Base-by-base conservation (phyloP, 1,284 basidiomycete genomes). In the Trametes pubescens region DNA sequence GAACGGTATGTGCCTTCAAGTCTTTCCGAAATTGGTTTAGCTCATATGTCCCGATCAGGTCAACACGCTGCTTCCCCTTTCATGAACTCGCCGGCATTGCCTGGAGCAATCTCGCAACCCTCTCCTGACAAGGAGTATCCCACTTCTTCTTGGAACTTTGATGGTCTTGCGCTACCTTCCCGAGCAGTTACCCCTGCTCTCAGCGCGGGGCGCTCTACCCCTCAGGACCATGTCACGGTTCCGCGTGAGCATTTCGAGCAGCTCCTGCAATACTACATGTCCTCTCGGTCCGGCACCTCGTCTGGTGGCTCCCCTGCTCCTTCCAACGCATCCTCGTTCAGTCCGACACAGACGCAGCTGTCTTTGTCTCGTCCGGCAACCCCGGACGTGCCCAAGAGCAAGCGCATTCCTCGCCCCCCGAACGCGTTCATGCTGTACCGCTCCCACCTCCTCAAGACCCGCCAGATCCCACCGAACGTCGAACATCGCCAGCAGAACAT, bases 381-480 rank as follows among this genome's bases (percentile, higher is more conserved):
- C 7, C 52, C 62, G n/a, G 58, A 61, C 18, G 34, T 21, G 22
- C n/a, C 56, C 14, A 49, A 62, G 64, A 52, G 35, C 35, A 52
- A 63, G 49, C 43, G 54, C 55, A 43, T 91, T 65, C 87, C 89
- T 57, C 85, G 93, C n/a, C 90, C 92, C 1, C 84, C 90, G 21
- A 94, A 95, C 73, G 90, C 92, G 8, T 95, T 94, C 77, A 91
- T 94, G 75, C 81, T 95, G 60, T 95, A 88, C 76, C 87, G 93
- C 53, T 91, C 91, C 16, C 84, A 91, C 69, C 85, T 91, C 51
- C 80, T 93, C 38, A 86, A 85, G 69, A 75, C 72, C 1, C 55
- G 61, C 21, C 43, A 65, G 16, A 77, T 83, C 26, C 80, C 81
- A 2, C 62, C 71, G 21, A 61, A 77, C 29, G 72, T 81, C 43